Conservation (phyloP, 768 basidiomycete species). For the Tylopilus plumbeoviolaceoides region DNA sequence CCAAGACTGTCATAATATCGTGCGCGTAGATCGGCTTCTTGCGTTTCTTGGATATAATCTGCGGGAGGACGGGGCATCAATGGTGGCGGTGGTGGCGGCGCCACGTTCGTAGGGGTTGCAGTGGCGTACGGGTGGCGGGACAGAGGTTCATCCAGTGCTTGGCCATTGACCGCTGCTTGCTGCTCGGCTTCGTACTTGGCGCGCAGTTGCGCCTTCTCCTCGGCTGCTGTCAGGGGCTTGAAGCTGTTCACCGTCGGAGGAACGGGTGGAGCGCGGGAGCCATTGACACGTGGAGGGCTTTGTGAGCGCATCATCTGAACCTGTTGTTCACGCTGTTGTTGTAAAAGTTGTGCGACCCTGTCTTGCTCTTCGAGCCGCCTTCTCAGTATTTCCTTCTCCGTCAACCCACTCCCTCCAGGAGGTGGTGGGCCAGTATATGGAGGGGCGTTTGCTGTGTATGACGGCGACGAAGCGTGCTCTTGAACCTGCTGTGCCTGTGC, state of each 20-base stretch:
- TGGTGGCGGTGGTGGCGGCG: constrained; percentile 63
- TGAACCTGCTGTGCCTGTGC: constrained; percentile 14
- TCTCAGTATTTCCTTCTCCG: constrained; percentile 58
- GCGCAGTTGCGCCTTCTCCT: constrained; percentile 71
- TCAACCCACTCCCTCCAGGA: constrained; percentile 25
- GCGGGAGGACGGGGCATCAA: constrained; percentile 72
- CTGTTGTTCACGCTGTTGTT: constrained; percentile 13
- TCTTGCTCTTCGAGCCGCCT: constrained; percentile 57
- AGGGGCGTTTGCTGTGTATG: constrained; percentile 18
- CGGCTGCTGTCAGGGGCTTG: constrained; percentile 58
- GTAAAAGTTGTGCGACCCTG: constrained; percentile 29
- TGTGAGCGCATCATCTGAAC: constrained; percentile 12
- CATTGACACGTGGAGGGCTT: constrained; percentile 26
- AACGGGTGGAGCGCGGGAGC: constrained; percentile 29
- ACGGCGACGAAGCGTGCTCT: constrained; percentile 14
- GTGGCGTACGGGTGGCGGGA: constrained; percentile 17
- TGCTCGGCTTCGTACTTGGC: constrained; percentile 64
- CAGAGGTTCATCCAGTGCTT: not conserved
- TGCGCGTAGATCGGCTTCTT: constrained; percentile 64
- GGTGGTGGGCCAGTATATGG: constrained; percentile 21
- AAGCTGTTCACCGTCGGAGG: constrained; percentile 23
- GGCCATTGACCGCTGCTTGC: constrained; percentile 24
- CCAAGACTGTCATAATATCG: constrained; percentile 31
- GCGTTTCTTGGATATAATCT: constrained; percentile 80
- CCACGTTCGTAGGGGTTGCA: constrained; percentile 8